Conservation (phyloP, 148 eudicot species). For the Euryodendron excelsum region DNA sequence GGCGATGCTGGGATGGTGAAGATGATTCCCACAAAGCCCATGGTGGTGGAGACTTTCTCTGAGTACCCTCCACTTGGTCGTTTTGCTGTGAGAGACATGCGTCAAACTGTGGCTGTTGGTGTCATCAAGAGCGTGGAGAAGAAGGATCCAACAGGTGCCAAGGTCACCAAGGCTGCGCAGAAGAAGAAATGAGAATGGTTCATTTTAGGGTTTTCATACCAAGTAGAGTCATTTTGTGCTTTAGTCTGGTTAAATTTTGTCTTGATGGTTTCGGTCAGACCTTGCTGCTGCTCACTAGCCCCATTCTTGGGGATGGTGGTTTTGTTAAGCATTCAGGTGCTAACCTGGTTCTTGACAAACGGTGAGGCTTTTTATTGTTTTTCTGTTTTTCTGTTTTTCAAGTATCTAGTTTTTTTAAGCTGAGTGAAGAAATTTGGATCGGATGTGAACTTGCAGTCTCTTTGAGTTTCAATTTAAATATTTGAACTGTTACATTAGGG, state of each 20-base stretch:
- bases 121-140: slow-evolving; percentile 31
- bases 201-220: not conserved
- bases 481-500: not conserved
- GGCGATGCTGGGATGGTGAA: slow-evolving; percentile 32
- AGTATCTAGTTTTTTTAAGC: not conserved
- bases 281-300: slow-evolving; percentile 1
- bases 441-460: not conserved
- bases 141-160: slow-evolving; percentile 33
- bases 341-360: slow-evolving; percentile 14
- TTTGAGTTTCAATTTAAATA: not conserved
- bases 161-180: slow-evolving; percentile 29
- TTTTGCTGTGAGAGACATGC: slow-evolving; percentile 35
- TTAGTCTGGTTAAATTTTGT: not conserved
- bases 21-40: slow-evolving; percentile 33
- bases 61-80: slow-evolving; percentile 31
- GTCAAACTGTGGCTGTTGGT: slow-evolving; percentile 31
- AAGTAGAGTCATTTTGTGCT: not conserved
- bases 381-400: not conserved
- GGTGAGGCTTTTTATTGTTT: not conserved
- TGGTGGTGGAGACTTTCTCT: slow-evolving; percentile 34
- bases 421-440: not conserved
- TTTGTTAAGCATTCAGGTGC: slow-evolving; percentile 5
- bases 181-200: slow-evolving; percentile 30
- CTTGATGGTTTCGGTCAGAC: not conserved
- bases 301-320: not conserved